Conservation (phyloP, 108 stramenopile species). For the Poteriospumella lacustris region DNA sequence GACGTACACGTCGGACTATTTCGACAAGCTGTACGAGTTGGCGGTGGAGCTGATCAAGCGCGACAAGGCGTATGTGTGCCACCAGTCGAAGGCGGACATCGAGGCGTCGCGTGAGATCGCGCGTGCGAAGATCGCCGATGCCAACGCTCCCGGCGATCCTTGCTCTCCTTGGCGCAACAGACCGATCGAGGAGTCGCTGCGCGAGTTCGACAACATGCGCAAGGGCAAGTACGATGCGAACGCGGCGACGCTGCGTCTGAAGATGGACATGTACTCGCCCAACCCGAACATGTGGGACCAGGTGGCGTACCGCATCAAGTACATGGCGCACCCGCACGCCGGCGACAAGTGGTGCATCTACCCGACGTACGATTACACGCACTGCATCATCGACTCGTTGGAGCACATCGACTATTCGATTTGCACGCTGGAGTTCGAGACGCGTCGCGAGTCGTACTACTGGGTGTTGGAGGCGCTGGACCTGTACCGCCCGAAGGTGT, state of each 20-base stretch:
- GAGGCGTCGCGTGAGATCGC: slow-evolving; percentile 81
- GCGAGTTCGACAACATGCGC: slow-evolving; percentile 83
- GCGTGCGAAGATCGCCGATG: slow-evolving; percentile 34
- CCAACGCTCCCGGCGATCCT: slow-evolving; percentile 38
- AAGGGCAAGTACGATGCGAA: slow-evolving; percentile 81
- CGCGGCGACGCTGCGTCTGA: slow-evolving; percentile 82
- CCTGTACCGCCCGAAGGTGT: slow-evolving; percentile 82
- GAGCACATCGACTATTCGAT: slow-evolving; percentile 97
- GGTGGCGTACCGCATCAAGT: slow-evolving; percentile 86
- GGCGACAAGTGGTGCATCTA: slow-evolving; percentile 97
- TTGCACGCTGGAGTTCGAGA: slow-evolving; percentile 98
- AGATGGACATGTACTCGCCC: slow-evolving; percentile 88
- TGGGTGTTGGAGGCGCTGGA: slow-evolving; percentile 94
- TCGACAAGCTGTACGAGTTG: slow-evolving; percentile 73
- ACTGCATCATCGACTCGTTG: slow-evolving; percentile 89
- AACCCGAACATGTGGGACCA: slow-evolving; percentile 93
- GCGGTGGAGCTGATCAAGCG: slow-evolving; percentile 77
- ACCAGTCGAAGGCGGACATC: slow-evolving; percentile 89
- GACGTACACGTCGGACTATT: slow-evolving; percentile 88
- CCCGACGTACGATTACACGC: slow-evolving; percentile 95
- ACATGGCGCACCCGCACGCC: slow-evolving; percentile 85
- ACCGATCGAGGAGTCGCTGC: slow-evolving; percentile 35
- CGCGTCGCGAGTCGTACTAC: slow-evolving; percentile 90
- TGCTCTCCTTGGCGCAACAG: neutral
- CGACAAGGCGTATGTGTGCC: slow-evolving; percentile 95